Evolutionary conservation across 306 rosid species (phyloP).

Genomic region (Prunus mume): DNA sequence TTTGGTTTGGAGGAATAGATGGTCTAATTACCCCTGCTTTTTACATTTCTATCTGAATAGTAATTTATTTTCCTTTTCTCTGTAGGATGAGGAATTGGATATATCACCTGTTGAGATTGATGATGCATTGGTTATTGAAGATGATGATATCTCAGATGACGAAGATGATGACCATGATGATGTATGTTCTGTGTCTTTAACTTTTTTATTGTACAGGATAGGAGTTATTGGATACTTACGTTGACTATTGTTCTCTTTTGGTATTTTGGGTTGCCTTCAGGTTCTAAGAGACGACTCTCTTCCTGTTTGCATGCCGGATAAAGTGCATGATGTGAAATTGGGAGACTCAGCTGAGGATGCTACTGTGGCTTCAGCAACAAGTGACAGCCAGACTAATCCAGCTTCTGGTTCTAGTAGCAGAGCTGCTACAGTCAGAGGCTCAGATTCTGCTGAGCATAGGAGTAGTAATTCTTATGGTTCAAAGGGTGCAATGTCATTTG

Average conservation of each 20-base stretch:
- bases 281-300: conserved; percentile 89
- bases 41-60: not conserved
- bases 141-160: conserved; percentile 94
- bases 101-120: conserved; percentile 88
- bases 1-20: not conserved
- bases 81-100: conserved; percentile 89
- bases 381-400: conserved; percentile 68
- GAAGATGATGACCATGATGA: conserved; percentile 97
- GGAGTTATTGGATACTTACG: not conserved
- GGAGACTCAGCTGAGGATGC: conserved; percentile 81
- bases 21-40: not conserved
- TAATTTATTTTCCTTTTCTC: conserved; percentile 3
- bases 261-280: conserved; percentile 36
- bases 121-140: conserved; percentile 93
- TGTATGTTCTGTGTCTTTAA: conserved; percentile 43
- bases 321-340: conserved; percentile 95
- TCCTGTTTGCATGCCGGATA: conserved; percentile 89
- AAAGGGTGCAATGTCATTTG: conserved; percentile 95
- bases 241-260: not conserved
- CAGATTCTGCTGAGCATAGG: conserved; percentile 72
- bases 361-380: conserved; percentile 54
- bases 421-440: conserved; percentile 64
- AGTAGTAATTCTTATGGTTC: conserved; percentile 69
- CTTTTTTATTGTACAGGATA: not conserved
- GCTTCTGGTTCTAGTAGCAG: conserved; percentile 93